Conservation (phyloP, 805 yeast genomes). For the Kurtzmaniella fragi region DNA sequence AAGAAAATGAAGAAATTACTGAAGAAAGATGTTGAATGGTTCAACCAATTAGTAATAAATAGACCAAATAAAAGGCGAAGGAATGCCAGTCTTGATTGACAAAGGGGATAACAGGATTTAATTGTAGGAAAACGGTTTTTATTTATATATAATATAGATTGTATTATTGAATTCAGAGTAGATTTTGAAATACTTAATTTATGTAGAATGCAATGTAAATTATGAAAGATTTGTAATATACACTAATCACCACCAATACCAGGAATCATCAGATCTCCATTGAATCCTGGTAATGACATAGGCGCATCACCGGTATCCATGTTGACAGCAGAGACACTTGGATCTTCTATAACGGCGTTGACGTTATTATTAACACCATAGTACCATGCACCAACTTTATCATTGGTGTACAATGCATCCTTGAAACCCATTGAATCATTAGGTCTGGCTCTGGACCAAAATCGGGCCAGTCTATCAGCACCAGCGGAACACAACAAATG, state of each 20-base stretch:
- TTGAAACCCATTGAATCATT: slow-evolving; percentile 78
- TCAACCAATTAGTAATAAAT: slow-evolving; percentile 1
- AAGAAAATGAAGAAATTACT: slow-evolving; percentile 21
- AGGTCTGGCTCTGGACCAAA: slow-evolving; percentile 93
- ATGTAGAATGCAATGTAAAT: too few relatives aligned
- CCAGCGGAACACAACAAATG: slow-evolving; percentile 90
- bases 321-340: slow-evolving; percentile 6
- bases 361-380: slow-evolving; percentile 42
- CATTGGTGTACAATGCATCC: slow-evolving; percentile 72
- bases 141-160: background rate
- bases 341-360: slow-evolving; percentile 32
- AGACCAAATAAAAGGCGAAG: background rate
- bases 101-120: background rate
- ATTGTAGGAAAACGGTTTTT: background rate
- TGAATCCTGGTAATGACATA: slow-evolving; percentile 3
- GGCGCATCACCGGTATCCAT: background rate
- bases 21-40: slow-evolving; percentile 21
- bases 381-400: slow-evolving; percentile 44
- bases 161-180: background rate
- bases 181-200: background rate
- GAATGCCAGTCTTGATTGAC: too few relatives aligned
- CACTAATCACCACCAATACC: slow-evolving; percentile 1
- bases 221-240: too few relatives aligned
- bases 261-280: slow-evolving; percentile 2
- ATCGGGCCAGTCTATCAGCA: slow-evolving; percentile 84